phyloP scores from a whole-genome alignment of 176 grass and related monocot species.

The Oryza brachyantha region DNA sequence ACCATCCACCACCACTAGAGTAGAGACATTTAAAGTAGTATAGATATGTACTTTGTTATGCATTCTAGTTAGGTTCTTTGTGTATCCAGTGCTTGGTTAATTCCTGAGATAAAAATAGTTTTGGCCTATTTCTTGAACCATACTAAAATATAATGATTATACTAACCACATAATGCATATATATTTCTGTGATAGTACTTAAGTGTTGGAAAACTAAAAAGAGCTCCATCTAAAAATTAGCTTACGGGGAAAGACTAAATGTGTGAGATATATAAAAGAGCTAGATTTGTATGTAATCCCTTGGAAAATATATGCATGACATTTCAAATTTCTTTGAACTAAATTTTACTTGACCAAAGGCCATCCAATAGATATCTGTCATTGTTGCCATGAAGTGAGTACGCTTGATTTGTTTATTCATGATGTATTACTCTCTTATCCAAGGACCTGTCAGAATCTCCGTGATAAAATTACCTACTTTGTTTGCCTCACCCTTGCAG shows the following conservation, averaged over 20 bases:
- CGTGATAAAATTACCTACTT: not conserved
- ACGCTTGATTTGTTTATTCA: not conserved
- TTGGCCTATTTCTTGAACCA: not conserved
- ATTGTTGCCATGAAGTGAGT: not conserved
- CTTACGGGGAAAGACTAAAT: too few relatives aligned
- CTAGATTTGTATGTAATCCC: too few relatives aligned
- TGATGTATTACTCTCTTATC: not conserved
- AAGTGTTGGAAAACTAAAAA: too few relatives aligned
- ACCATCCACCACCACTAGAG: too few relatives aligned
- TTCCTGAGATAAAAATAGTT: not conserved
- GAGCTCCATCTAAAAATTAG: too few relatives aligned
- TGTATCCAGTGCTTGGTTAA: not conserved
- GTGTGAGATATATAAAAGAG: too few relatives aligned
- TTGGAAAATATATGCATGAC: too few relatives aligned
- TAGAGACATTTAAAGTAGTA: too few relatives aligned
- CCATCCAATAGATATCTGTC: not conserved
- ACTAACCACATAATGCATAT: not conserved
- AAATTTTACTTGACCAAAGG: not conserved
- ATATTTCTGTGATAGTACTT: too few relatives aligned
- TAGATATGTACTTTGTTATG: too few relatives aligned
- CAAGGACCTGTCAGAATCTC: not conserved
- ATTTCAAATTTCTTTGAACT: not conserved
- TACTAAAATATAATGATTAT: not conserved
- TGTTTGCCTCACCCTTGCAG: slow-evolving; percentile 37
- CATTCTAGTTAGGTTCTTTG: not conserved